These are phyloP conservation scores for Glycyrrhiza uralensis DNA, from an alignment of 306 rosid genomes.

Conservation along the genomic window DNA sequence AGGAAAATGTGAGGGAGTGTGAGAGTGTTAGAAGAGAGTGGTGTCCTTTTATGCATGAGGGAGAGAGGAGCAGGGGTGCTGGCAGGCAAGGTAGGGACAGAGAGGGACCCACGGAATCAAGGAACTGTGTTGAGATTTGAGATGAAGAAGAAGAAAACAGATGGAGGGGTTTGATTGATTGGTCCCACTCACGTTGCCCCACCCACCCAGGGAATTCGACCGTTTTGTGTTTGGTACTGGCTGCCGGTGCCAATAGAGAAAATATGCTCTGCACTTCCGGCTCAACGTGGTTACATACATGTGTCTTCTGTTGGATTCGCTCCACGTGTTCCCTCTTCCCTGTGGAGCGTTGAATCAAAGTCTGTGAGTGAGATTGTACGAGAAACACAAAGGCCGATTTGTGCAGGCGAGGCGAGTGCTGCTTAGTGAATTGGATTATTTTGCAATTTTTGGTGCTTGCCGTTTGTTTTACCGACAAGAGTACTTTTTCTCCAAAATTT, in stretches of 20 bases:
- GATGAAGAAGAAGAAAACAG: neutral
- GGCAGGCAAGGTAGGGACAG: too few relatives aligned
- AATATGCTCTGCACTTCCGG: neutral
- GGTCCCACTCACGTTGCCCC: slow-evolving; percentile 20
- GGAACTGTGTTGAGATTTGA: too few relatives aligned
- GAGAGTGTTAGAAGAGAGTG: neutral
- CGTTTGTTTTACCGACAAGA: neutral
- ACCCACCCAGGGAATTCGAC: slow-evolving; percentile 18
- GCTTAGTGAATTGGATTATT: neutral
- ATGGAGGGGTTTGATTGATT: neutral
- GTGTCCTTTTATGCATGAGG: neutral
- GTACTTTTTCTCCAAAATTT: neutral
- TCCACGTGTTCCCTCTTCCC: neutral
- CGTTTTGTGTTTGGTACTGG: slow-evolving; percentile 15
- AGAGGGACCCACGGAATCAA: neutral
- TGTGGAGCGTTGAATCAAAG: neutral
- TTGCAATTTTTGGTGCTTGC: neutral
- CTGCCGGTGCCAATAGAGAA: neutral
- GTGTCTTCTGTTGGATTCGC: neutral
- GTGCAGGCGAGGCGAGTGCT: neutral
- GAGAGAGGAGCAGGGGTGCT: too few relatives aligned
- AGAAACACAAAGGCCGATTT: neutral
- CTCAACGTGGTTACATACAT: neutral
- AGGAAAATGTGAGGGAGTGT: neutral
- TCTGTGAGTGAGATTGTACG: neutral